Percentiles rank a stretch among this genome's conserved stretches.
Conservation (phyloP, 495 filamentous ascomycete species). For the Neurospora sp. region DNA sequence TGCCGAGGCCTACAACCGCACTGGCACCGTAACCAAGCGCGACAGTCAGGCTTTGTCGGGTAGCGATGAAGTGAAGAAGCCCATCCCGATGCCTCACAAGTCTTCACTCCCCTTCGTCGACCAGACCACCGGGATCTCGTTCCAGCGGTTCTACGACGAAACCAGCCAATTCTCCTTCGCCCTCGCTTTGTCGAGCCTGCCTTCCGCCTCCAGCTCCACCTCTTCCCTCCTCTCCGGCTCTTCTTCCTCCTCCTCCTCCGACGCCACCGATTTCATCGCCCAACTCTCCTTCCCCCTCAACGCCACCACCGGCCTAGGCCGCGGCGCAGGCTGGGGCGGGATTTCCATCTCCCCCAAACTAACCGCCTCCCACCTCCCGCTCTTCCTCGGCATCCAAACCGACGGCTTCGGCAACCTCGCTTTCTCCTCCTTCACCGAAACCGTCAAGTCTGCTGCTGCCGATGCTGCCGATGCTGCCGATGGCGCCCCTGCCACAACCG, state of each 20-base stretch:
- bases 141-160: slow-evolving; percentile 22
- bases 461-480: neutral
- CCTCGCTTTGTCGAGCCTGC: slow-evolving; percentile 11
- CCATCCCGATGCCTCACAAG: neutral
- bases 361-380: slow-evolving; percentile 11
- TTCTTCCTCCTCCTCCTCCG: neutral
- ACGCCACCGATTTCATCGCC: slow-evolving; percentile 13
- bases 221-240: no score
- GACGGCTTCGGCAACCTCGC: slow-evolving; percentile 9
- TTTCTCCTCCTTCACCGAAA: slow-evolving; percentile 4
- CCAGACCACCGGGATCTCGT: slow-evolving; percentile 12
- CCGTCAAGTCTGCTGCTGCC: neutral
- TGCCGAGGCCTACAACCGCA: neutral
- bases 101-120: slow-evolving; percentile 10
- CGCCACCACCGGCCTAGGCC: neutral
- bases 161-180: slow-evolving; percentile 15
- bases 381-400: slow-evolving; percentile 14
- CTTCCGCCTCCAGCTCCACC: neutral
- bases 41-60: neutral
- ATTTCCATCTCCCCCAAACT: slow-evolving; percentile 3
- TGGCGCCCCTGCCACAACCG: neutral
- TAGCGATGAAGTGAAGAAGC: no score
- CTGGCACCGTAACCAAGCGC: neutral
- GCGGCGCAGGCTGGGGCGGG: slow-evolving; percentile 19
- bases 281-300: slow-evolving; percentile 14